Base-by-base conservation (phyloP, 768 basidiomycete species). In the Boletellus emodensis region DNA sequence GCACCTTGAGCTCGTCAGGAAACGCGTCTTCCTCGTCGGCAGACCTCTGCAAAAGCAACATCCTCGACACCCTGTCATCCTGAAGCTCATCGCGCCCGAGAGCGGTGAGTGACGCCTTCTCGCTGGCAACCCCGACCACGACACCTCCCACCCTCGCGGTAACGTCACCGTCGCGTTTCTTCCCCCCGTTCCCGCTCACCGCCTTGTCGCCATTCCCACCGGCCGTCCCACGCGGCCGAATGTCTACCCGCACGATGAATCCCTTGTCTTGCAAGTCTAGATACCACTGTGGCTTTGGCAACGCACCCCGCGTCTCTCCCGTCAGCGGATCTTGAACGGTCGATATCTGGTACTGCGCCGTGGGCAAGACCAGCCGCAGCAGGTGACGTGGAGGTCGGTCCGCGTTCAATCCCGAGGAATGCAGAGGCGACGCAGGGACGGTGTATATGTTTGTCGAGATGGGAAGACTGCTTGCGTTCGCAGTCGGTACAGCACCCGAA, bases 321-420 rank as follows among this genome's bases (percentile, higher is more conserved):
- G 86, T 87, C 53, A 95, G 71, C 10, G 94, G 94, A 67, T 95
- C 90, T 42, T 79, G 72, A 33, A 94, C 78, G 3, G 87, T 85
- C 30, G 84, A 79, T 40, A 84, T 78, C 63, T 85, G 82, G 62
- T 83, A 90, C 54, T 85, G 86, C 17, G 89, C 84, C 2, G 91
- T 95, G 3, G 94, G 94, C 15, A 96, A 68, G 35, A 79, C 81
- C 45, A 97, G 59, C 43, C 90, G 76, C 13, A 97, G 55, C 40
- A 96, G 68, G 68, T 96, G 92, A 40, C 91, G 78, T 3, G 76
- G 75, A 8, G 80, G 73, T 32, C 69, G 67, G 52, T 77, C 76
- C 15, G 67, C 63, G 49, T 81, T 80, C 34, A 85, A 73, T 24
- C 74, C 79, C 34, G 88, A 85, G 18, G 90, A 88, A 58, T 88